Conservation (phyloP, 257 asterid species). For the Jasminum sambac region DNA sequence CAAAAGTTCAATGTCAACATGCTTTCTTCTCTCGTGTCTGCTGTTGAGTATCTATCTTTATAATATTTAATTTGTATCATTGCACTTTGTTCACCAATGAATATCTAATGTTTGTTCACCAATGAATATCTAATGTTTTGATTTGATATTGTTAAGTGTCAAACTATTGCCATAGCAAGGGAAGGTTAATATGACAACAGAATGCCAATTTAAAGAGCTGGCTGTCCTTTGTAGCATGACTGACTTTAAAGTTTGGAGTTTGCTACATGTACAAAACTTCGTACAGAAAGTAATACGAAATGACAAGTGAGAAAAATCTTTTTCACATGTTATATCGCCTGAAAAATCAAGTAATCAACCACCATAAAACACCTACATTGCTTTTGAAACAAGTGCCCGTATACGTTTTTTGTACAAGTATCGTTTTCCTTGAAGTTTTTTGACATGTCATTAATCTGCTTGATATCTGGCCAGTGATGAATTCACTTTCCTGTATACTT, state of each 20-base stretch:
- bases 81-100: background rate
- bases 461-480: conserved; percentile 13
- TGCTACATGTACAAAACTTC: too few species aligned
- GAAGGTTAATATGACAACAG: background rate
- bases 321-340: too few species aligned
- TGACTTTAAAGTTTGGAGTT: too few species aligned
- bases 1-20: background rate
- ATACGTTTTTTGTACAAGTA: too few species aligned
- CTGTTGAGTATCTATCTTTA: background rate
- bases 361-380: too few species aligned
- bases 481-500: conserved; percentile 12
- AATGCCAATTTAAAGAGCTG: background rate
- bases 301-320: too few species aligned
- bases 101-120: too few species aligned
- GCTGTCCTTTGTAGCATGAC: background rate
- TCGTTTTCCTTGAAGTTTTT: conserved; percentile 13
- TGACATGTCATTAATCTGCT: conserved; percentile 2
- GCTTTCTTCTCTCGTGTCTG: background rate
- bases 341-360: too few species aligned
- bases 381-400: too few species aligned
- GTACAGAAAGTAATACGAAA: too few species aligned
- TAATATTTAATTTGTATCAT: background rate
- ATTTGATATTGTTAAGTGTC: background rate
- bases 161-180: background rate
- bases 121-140: background rate